A percentile compares a stretch with the other conserved stretches of the same genome.
These are phyloP conservation scores for Neobulgaria alba DNA, from an alignment of 2,329 filamentous ascomycete genomes.

Conservation along the genomic window DNA sequence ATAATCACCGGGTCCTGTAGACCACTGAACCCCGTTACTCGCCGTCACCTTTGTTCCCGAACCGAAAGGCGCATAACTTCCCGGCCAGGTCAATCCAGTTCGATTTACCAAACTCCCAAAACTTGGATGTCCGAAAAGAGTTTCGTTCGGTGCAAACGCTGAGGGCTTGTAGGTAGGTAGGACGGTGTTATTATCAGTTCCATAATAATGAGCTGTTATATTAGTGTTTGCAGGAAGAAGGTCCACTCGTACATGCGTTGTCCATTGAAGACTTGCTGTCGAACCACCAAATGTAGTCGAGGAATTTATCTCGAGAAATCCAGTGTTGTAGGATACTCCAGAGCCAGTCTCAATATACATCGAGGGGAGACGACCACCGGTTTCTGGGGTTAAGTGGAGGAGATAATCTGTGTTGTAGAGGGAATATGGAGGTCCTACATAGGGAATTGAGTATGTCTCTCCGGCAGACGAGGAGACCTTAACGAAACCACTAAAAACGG, in stretches of 20 bases:
- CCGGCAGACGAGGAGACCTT: conserved; percentile 9
- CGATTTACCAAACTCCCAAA: conserved; percentile 6
- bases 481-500: conserved; percentile 21
- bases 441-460: conserved; percentile 16
- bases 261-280: conserved; percentile 8
- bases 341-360: conserved; percentile 2
- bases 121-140: conserved; percentile 4
- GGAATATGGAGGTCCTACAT: conserved; percentile 19
- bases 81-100: conserved; percentile 5
- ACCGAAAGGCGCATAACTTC: conserved; percentile 1
- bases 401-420: conserved; percentile 11
- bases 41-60: conserved; percentile 4
- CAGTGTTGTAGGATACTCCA: conserved; percentile 2
- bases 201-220: conserved; percentile 9
- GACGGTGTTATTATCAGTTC: conserved; percentile 1
- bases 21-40: conserved; percentile 2
- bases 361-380: conserved; percentile 1
- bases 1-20: conserved; percentile 10
- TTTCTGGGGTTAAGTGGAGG: background rate
- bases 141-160: conserved; percentile 1
- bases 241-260: conserved; percentile 5
- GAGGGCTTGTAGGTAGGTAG: conserved; percentile 2
- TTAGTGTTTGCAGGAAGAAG: conserved; percentile 8
- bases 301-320: conserved; percentile 5
- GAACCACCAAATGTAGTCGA: conserved; percentile 1